Evolutionary conservation across 2,329 filamentous ascomycete genomes (phyloP).

Genomic region (Aspergillus fijiensis): DNA sequence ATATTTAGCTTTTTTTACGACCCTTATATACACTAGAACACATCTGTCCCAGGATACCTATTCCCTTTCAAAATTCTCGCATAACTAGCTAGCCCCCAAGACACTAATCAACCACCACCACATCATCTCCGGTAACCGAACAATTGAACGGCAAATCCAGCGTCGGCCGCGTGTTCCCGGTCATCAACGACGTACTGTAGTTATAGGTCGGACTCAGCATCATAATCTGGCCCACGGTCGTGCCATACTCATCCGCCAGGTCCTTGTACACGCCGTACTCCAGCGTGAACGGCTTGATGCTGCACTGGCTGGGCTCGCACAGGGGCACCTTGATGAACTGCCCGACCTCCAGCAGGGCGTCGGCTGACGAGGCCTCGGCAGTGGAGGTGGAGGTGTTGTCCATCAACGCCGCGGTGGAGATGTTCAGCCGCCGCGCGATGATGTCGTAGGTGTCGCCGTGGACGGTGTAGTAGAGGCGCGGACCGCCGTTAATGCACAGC

Average conservation of each 20-base stretch:
- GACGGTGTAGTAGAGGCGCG: conserved; percentile 20
- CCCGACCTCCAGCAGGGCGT: conserved; percentile 1
- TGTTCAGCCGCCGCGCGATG: conserved; percentile 18
- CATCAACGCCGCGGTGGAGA: conserved; percentile 13
- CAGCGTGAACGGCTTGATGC: conserved; percentile 17
- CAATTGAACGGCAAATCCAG: not conserved
- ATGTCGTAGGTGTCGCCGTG: conserved; percentile 17
- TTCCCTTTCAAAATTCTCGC: conserved; percentile 27
- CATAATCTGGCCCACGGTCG: conserved; percentile 21
- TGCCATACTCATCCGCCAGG: conserved; percentile 17
- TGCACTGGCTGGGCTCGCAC: conserved; percentile 15
- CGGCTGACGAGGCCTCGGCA: not conserved
- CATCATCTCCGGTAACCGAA: not conserved
- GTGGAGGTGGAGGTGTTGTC: not conserved
- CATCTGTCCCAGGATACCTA: no score
- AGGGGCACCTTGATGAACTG: conserved; percentile 17
- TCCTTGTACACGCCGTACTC: conserved; percentile 20
- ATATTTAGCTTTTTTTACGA: no score
- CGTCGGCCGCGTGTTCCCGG: not conserved
- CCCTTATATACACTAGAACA: no score
- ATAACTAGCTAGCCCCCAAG: conserved; percentile 42
- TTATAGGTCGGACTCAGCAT: conserved; percentile 26
- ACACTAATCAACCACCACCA: not conserved
- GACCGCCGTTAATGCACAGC: conserved; percentile 19
- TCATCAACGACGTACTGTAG: not conserved